These are phyloP conservation scores for Aspergillus funiculosus DNA, from an alignment of 495 filamentous ascomycete species.

Conservation along the genomic window DNA sequence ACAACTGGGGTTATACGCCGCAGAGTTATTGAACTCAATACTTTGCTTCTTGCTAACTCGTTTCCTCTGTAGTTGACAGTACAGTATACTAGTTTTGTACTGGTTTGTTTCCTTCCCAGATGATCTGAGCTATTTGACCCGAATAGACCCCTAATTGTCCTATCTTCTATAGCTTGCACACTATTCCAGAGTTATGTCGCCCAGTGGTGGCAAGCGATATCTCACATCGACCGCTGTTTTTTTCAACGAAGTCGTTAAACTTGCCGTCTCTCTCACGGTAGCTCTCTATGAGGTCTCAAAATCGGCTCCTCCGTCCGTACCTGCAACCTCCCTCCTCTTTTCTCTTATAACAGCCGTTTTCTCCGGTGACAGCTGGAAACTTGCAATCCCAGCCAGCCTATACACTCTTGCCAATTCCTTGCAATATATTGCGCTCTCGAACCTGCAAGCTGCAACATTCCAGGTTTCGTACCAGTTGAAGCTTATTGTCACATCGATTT, in stretches of 20 bases:
- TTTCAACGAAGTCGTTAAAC: conserved; percentile 87
- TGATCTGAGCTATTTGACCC: not conserved
- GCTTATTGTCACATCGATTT: conserved; percentile 86
- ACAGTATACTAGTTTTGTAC: conserved; percentile 37
- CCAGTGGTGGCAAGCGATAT: conserved; percentile 75
- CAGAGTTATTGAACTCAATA: too few species aligned
- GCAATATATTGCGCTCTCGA: conserved; percentile 87
- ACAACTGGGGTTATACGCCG: not conserved
- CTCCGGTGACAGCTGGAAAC: conserved; percentile 91
- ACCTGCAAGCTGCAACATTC: conserved; percentile 85
- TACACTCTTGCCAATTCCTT: conserved; percentile 89
- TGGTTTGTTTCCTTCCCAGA: conserved; percentile 29
- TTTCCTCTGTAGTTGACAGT: conserved; percentile 29
- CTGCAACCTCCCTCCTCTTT: conserved; percentile 71
- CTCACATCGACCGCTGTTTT: conserved; percentile 92
- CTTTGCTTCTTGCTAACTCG: conserved; percentile 20
- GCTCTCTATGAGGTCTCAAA: conserved; percentile 80
- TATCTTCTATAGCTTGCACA: conserved; percentile 62
- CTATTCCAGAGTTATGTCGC: conserved; percentile 89
- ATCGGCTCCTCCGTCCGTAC: conserved; percentile 65
- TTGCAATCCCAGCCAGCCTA: conserved; percentile 81
- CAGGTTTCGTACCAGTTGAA: conserved; percentile 92
- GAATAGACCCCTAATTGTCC: conserved; percentile 15
- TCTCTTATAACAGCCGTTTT: conserved; percentile 78
- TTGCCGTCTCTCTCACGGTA: conserved; percentile 77